phyloP scores from a whole-genome alignment of 805 yeast genomes.

The Myxozyma neotropica region DNA sequence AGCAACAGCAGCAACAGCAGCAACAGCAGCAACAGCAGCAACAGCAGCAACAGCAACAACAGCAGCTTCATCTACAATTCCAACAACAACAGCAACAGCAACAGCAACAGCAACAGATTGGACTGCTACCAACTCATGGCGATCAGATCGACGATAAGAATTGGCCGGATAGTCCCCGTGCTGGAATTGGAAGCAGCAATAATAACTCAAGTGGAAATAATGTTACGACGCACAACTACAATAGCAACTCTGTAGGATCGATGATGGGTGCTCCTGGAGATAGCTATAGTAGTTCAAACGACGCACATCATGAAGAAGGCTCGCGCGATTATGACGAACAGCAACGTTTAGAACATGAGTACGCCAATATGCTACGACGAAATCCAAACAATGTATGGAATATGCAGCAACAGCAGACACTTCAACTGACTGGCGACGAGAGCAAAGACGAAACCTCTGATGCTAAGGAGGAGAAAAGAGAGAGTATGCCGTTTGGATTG shows the following conservation, averaged over 20 bases:
- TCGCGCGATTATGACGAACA: constrained; percentile 18
- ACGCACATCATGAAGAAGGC: constrained; percentile 5
- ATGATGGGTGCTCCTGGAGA: constrained; percentile 5
- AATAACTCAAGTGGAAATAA: background rate
- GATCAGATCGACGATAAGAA: constrained; percentile 14
- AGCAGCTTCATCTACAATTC: no score
- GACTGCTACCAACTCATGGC: constrained; percentile 1
- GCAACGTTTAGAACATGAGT: constrained; percentile 17
- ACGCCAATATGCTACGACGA: constrained; percentile 11
- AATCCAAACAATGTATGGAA: constrained; percentile 9
- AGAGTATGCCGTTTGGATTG: constrained; percentile 65
- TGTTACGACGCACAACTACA: background rate
- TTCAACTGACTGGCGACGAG: background rate
- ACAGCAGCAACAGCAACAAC: no score
- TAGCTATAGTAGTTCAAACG: background rate
- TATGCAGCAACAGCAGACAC: background rate
- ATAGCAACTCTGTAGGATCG: constrained; percentile 1
- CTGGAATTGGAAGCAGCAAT: constrained; percentile 4
- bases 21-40: no score
- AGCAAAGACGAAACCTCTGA: background rate
- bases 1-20: constrained; percentile 18
- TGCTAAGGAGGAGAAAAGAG: constrained; percentile 41
- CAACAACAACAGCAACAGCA: constrained; percentile 19
- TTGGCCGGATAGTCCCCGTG: constrained; percentile 17
- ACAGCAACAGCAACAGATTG: constrained; percentile 15